Conservation (phyloP, 345 rosid species). For the Populus davidiana region DNA sequence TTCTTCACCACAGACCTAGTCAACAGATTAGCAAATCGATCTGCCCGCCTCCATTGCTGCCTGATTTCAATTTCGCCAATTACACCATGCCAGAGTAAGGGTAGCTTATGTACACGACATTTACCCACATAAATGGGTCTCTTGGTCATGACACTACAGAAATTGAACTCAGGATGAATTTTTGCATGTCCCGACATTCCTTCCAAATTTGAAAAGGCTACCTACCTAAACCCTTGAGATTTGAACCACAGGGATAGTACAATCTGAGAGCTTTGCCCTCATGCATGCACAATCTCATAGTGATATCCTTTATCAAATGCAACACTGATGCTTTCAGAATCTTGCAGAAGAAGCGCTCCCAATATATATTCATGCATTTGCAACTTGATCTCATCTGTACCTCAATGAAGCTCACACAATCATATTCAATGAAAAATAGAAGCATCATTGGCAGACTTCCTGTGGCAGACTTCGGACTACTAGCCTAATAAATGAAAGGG, state of each 20-base stretch:
- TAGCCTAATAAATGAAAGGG: conserved; percentile 2
- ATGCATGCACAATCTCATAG: background rate
- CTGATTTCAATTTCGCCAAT: too few species aligned
- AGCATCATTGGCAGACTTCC: background rate
- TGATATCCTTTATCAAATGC: background rate
- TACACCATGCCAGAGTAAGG: too few species aligned
- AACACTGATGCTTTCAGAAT: background rate
- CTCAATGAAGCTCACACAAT: background rate
- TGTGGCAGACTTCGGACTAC: background rate
- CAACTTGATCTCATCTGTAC: background rate
- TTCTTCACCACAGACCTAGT: too few species aligned
- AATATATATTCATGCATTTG: background rate
- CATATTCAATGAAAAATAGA: background rate
- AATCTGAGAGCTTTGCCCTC: background rate
- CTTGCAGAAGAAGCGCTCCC: background rate
- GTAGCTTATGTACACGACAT: too few species aligned
- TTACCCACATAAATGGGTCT: too few species aligned
- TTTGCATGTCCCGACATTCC: background rate
- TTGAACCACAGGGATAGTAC: background rate
- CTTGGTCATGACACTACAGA: too few species aligned
- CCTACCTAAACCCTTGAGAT: background rate
- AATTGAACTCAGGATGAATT: background rate
- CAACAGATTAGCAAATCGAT: too few species aligned
- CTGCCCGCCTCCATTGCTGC: too few species aligned
- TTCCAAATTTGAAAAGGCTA: background rate